Percentiles rank a stretch among this genome's conserved stretches.
phyloP scores from a whole-genome alignment of 2,329 filamentous ascomycete genomes.

The Penicillium occitanis region DNA sequence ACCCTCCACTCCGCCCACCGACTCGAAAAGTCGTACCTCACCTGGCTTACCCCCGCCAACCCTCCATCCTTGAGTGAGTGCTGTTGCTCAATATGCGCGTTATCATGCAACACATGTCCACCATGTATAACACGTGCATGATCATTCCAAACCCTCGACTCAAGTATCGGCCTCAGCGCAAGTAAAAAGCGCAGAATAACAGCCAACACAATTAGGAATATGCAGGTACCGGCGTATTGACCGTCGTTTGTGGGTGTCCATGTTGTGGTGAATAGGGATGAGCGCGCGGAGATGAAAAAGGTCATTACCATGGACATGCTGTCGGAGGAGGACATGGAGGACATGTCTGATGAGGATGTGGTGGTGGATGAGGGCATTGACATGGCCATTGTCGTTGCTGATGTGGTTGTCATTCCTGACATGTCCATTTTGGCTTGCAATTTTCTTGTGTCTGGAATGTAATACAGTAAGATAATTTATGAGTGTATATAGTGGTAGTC shows the following conservation, averaged over 20 bases:
- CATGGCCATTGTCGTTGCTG: conserved; percentile 18
- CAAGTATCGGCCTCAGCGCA: conserved; percentile 63
- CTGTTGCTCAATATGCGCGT: not conserved
- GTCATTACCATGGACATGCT: conserved; percentile 21
- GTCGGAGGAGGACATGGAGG: conserved; percentile 17
- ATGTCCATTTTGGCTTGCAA: not conserved
- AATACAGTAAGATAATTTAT: not conserved
- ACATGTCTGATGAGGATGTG: conserved; percentile 16
- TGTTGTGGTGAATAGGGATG: conserved; percentile 63
- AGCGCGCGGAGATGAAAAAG: conserved; percentile 55
- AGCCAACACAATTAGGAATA: conserved; percentile 80
- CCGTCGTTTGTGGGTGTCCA: conserved; percentile 74
- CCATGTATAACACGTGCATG: conserved; percentile 16
- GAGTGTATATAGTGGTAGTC: not conserved
- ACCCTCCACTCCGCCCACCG: conserved; percentile 61
- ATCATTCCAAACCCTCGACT: conserved; percentile 38
- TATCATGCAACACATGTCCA: not conserved
- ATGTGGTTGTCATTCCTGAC: conserved; percentile 17
- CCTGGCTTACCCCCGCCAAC: not conserved
- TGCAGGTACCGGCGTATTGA: conserved; percentile 82
- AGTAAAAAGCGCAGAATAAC: conserved; percentile 68
- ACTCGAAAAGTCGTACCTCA: conserved; percentile 24
- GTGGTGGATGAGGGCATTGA: conserved; percentile 23
- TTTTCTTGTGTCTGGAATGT: not conserved
- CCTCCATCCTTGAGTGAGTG: not conserved